These are phyloP conservation scores for Asterochloris sp. DNA, from an alignment of 139 green algal genomes.

Conservation along the genomic window DNA sequence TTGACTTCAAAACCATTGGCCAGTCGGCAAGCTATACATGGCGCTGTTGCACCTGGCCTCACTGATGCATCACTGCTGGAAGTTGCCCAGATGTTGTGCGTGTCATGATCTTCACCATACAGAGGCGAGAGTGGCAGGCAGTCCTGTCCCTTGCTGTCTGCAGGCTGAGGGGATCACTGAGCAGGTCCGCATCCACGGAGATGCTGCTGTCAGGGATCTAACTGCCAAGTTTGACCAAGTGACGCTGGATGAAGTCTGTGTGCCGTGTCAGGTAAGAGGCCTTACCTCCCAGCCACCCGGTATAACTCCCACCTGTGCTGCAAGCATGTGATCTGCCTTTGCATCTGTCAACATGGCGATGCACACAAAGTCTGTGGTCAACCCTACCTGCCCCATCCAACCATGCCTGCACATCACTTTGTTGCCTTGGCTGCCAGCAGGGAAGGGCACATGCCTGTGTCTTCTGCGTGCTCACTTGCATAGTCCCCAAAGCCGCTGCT, in stretches of 20 bases:
- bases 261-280: conserved; percentile 64
- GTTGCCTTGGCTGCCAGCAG: not conserved
- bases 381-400: not conserved
- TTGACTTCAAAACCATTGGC: conserved; percentile 91
- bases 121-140: not conserved
- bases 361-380: not conserved
- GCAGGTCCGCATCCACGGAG: conserved; percentile 71
- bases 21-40: conserved; percentile 52
- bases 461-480: not conserved
- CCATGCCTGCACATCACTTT: not conserved
- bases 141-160: not conserved
- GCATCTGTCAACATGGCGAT: not conserved
- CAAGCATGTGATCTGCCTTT: not conserved
- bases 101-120: too few species aligned
- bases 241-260: conserved; percentile 64
- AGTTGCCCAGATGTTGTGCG: not conserved
- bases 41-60: not conserved
- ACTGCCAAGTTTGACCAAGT: conserved; percentile 92
- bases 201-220: conserved; percentile 86
- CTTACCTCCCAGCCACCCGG: too few species aligned
- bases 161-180: conserved; percentile 92
- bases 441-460: not conserved
- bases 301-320: not conserved
- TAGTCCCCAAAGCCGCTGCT: not conserved
- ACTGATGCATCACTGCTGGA: not conserved